Base-by-base conservation (phyloP, 192 early-diverging fungal species). In the Entophlyctis helioformis region DNA sequence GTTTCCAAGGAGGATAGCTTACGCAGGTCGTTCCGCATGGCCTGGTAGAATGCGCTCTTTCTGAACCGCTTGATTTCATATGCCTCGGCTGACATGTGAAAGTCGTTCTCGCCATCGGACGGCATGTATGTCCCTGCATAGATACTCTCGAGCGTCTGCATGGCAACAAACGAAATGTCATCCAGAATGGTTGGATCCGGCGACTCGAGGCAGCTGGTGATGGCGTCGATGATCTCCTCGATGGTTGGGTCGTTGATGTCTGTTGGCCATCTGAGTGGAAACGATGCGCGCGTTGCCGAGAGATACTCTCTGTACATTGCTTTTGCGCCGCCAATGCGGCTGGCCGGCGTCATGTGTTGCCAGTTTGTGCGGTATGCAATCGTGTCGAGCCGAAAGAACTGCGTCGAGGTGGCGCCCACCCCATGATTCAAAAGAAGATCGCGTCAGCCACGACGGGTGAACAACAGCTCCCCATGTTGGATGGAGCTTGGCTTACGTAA, bases 331-430 rank as follows among this genome's bases (percentile, higher is more conserved):
- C 36, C 51, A 13, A 64, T 64, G 1, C 69, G 37, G 9, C 51
- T 43, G 28, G 60, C 54, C 1, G 39, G 39, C 42, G 50, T 44
- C 25, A 63, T 25, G 1, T 43, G 39, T 2, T 48, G 53, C 46
- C 47, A 71, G 19, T 50, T 44, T 11, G 49, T 31, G n/a, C 64
- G 48, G 36, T 57, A 71, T 27, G 62, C 38, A 24, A 51, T 49
- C 1, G 57, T 44, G 22, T 71, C 69, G 35, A 64, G 8, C 20
- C 69, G 49, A 19, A 71, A 64, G 29, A 64, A 56, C 68, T 71
- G 36, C 18, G 13, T 43, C 21, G 24, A 32, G 8, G 9, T 9
- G n/a, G n/a, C n/a, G n/a, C n/a, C n/a, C n/a, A n/a, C n/a, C n/a
- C n/a, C n/a, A n/a, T n/a, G n/a, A n/a, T n/a, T n/a, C n/a, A n/a